Evolutionary conservation across 768 basidiomycete species (phyloP).

Genomic region (Amanita rubescens): DNA sequence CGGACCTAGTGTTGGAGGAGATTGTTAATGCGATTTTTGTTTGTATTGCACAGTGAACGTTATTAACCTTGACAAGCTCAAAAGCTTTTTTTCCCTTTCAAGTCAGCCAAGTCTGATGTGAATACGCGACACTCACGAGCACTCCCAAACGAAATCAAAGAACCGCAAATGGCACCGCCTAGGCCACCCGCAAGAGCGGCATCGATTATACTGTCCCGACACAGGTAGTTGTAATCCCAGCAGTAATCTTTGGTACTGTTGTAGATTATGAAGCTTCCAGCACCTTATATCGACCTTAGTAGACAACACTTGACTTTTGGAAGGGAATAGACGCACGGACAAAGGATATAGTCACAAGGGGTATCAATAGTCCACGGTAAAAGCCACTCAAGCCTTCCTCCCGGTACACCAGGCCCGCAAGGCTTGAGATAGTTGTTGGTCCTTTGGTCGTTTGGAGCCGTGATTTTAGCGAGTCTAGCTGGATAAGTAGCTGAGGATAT

Average conservation of each 20-base stretch:
- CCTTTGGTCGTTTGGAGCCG: slow-evolving; percentile 81
- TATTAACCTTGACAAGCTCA: slow-evolving; percentile 84
- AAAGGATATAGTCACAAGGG: slow-evolving; percentile 91
- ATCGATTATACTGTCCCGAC: slow-evolving; percentile 52
- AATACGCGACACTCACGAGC: slow-evolving; percentile 55
- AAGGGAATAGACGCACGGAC: slow-evolving; percentile 63
- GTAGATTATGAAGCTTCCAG: slow-evolving; percentile 89
- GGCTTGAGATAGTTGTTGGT: slow-evolving; percentile 62
- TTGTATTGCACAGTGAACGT: not conserved
- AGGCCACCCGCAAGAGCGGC: slow-evolving; percentile 73
- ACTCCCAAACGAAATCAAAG: slow-evolving; percentile 83
- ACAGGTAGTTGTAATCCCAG: slow-evolving; percentile 49
- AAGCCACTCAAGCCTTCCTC: slow-evolving; percentile 88
- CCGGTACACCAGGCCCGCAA: slow-evolving; percentile 66
- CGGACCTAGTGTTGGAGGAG: slow-evolving; percentile 51
- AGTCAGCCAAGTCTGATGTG: not conserved
- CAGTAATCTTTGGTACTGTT: slow-evolving; percentile 75
- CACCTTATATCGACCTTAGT: slow-evolving; percentile 39
- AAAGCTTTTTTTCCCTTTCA: slow-evolving; percentile 49
- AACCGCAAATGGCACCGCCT: slow-evolving; percentile 83
- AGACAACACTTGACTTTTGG: not conserved
- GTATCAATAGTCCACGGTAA: slow-evolving; percentile 87
- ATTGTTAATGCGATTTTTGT: not conserved
- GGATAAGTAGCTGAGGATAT: not conserved
- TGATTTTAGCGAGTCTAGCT: slow-evolving; percentile 95